phyloP scores from a whole-genome alignment of 768 basidiomycete genomes.

The Chlorophyllum brunneum region DNA sequence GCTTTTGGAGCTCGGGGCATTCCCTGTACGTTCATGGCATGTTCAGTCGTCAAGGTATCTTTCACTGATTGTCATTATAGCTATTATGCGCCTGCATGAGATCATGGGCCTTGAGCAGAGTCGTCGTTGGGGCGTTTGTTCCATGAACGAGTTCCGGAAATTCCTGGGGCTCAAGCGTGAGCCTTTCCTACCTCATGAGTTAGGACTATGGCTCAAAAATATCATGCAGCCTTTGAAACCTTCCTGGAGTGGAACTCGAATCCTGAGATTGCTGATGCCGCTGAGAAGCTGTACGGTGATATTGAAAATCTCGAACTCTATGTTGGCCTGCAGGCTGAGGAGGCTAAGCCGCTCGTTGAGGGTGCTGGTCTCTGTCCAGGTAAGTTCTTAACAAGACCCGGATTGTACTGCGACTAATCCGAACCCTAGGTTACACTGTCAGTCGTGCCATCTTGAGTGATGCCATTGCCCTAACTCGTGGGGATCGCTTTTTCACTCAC shows the following conservation, averaged over 20 bases:
- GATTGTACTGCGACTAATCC: no score
- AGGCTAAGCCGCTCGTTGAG: conserved; percentile 66
- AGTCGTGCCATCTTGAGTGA: conserved; percentile 84
- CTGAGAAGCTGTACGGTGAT: conserved; percentile 74
- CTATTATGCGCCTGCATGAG: conserved; percentile 72
- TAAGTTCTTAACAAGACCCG: conserved; percentile 21
- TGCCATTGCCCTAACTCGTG: conserved; percentile 82
- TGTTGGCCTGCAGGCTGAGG: conserved; percentile 76
- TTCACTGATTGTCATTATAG: conserved; percentile 20
- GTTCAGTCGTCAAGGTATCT: not conserved
- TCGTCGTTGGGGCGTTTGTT: conserved; percentile 77
- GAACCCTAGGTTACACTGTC: conserved; percentile 63
- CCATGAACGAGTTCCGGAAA: conserved; percentile 80
- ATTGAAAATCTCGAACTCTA: conserved; percentile 80
- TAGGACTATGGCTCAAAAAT: not conserved
- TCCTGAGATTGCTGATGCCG: conserved; percentile 61
- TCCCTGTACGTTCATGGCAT: conserved; percentile 35
- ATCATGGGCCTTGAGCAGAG: conserved; percentile 82
- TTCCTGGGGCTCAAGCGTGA: conserved; percentile 76
- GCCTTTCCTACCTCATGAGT: conserved; percentile 16
- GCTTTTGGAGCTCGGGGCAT: conserved; percentile 77
- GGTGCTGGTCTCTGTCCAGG: conserved; percentile 87
- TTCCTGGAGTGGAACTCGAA: conserved; percentile 85
- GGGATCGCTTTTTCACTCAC: conserved; percentile 78
- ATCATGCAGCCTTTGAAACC: conserved; percentile 48